Conservation (phyloP, 495 filamentous ascomycete genomes). For the Aspergillus bertholletiae region DNA sequence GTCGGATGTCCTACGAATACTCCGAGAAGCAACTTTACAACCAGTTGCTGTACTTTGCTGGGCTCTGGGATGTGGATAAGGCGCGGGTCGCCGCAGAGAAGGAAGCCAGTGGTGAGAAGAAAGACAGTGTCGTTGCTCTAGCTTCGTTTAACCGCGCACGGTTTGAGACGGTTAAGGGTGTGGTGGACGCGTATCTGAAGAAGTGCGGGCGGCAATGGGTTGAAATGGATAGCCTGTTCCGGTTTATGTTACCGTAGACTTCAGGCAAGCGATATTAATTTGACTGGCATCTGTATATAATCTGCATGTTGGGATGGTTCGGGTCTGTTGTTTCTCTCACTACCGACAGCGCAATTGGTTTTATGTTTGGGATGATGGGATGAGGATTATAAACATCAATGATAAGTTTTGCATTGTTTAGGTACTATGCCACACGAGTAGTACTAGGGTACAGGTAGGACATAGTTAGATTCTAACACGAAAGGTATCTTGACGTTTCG, state of each 20-base stretch:
- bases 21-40: constrained; percentile 90
- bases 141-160: constrained; percentile 74
- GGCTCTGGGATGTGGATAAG: constrained; percentile 87
- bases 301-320: not conserved
- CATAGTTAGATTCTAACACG: too few relatives aligned
- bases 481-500: too few relatives aligned
- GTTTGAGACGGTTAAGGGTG: constrained; percentile 69
- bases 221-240: constrained; percentile 89
- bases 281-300: constrained; percentile 16
- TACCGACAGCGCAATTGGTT: constrained; percentile 8
- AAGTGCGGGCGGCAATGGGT: constrained; percentile 96
- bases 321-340: not conserved
- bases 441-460: too few relatives aligned
- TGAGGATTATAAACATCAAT: not conserved
- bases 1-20: constrained; percentile 84
- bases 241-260: constrained; percentile 52
- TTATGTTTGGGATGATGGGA: constrained; percentile 3
- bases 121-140: constrained; percentile 64
- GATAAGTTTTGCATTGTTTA: constrained; percentile 2
- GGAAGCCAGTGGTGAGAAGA: constrained; percentile 36
- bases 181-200: constrained; percentile 84
- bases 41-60: constrained; percentile 84
- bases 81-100: constrained; percentile 53
- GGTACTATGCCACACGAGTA: too few relatives aligned
- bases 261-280: not conserved